These are phyloP conservation scores for Podospora pseudocomata DNA, from an alignment of 495 filamentous ascomycete genomes.

Conservation along the genomic window DNA sequence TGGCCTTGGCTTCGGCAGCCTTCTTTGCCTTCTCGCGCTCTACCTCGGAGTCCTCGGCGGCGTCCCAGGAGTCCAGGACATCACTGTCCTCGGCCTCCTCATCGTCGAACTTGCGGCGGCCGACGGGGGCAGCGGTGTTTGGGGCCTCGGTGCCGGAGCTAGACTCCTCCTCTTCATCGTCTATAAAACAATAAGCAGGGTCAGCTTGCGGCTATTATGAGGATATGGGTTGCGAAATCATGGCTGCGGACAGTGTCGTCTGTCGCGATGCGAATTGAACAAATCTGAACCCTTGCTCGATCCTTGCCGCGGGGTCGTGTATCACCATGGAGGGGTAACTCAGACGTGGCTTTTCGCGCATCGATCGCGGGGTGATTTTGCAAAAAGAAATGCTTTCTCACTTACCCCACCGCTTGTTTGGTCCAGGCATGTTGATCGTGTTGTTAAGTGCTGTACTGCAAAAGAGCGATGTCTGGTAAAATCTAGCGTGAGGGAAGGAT, in stretches of 20 bases:
- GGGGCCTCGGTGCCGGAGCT: slow-evolving; percentile 58
- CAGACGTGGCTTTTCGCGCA: slow-evolving; percentile 13
- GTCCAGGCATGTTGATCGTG: slow-evolving; percentile 26
- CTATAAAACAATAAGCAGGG: slow-evolving; percentile 29
- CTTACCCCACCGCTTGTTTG: slow-evolving; percentile 37
- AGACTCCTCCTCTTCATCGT: slow-evolving; percentile 67
- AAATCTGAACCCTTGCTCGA: neutral
- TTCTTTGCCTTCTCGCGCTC: slow-evolving; percentile 93
- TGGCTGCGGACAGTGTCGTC: neutral
- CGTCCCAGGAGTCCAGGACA: slow-evolving; percentile 96
- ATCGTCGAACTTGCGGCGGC: slow-evolving; percentile 75
- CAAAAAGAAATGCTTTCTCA: slow-evolving; percentile 20
- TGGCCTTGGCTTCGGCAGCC: slow-evolving; percentile 80
- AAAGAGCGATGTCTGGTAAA: slow-evolving; percentile 1
- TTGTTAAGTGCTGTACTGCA: neutral
- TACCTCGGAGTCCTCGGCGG: slow-evolving; percentile 92
- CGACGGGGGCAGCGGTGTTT: slow-evolving; percentile 50
- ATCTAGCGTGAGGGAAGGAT: neutral
- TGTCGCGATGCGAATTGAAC: neutral
- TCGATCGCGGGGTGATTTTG: slow-evolving; percentile 21
- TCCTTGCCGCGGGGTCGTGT: neutral
- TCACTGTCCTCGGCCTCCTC: slow-evolving; percentile 84
- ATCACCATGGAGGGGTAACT: slow-evolving; percentile 10
- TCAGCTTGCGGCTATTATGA: slow-evolving; percentile 30
- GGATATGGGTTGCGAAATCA: slow-evolving; percentile 1